These are phyloP conservation scores for Candida cerambycidarum DNA, from an alignment of 805 yeast genomes.

Conservation along the genomic window DNA sequence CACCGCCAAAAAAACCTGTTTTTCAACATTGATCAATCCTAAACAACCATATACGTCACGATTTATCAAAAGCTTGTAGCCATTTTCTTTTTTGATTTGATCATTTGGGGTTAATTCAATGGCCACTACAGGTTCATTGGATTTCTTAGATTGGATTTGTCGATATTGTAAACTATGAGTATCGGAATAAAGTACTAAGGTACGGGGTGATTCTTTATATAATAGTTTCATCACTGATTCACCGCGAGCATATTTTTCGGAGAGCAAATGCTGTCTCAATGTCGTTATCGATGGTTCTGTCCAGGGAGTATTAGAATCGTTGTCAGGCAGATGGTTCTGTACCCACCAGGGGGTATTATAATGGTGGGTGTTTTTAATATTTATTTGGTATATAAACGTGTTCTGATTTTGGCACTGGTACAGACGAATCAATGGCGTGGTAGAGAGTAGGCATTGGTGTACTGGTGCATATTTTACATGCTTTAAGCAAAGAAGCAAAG, in stretches of 20 bases:
- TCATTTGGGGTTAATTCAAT: slow-evolving; percentile 43
- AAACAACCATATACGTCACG: slow-evolving; percentile 63
- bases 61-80: slow-evolving; percentile 37
- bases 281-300: too few species aligned
- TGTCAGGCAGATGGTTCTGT: too few species aligned
- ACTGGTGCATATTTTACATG: too few species aligned
- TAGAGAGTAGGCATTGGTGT: too few species aligned
- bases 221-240: slow-evolving; percentile 30
- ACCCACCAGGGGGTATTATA: too few species aligned
- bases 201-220: slow-evolving; percentile 32
- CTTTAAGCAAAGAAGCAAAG: too few species aligned
- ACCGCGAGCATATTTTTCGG: not conserved
- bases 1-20: slow-evolving; percentile 70
- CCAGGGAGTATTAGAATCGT: too few species aligned
- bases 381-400: too few species aligned
- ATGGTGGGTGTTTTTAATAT: too few species aligned
- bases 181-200: slow-evolving; percentile 29
- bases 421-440: too few species aligned
- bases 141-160: slow-evolving; percentile 18
- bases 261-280: too few species aligned
- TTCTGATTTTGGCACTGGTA: too few species aligned
- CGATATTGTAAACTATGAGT: slow-evolving; percentile 30
- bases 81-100: slow-evolving; percentile 35
- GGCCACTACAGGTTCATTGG: slow-evolving; percentile 32
- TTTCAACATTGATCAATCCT: slow-evolving; percentile 73